Base-by-base conservation (phyloP, 495 filamentous ascomycete species). In the Cairneyella variabilis region DNA sequence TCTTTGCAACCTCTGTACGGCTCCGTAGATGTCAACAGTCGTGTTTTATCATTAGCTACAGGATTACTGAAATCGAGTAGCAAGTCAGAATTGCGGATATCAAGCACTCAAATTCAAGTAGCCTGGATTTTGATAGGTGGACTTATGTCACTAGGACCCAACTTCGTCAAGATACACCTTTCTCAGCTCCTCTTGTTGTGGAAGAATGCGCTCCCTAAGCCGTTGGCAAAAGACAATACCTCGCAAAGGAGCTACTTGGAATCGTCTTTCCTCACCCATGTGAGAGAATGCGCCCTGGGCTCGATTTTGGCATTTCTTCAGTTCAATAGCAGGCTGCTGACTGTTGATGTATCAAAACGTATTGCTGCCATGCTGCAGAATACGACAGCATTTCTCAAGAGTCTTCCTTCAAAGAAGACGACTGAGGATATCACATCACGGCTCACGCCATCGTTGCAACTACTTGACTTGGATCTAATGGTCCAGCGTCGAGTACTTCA, bases 91-190 rank as follows among this genome's bases (percentile, higher is more conserved):
- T 76, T 99, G 48, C 85, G 95, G 39, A 84, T 92, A 41, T 92
- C 92, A 16, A 87, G 87, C 60, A 95, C 90, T 14, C 93, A 99
- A 64, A 90, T 99, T 30, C 93, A 99, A 60, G 91, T 97, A 4
- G 92, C 93, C 17, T 99, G 93, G 93, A 95, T 95, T 38, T 69
- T 99, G 47, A 95, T 99, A 51, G 93, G 93, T 28, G 93, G 93
- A 0, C 70, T 99, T 21, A 97, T 97, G 95, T 88, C 91, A 6
- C 76, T 97, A 2, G 93, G 93, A 0, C 95, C 95, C 4, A 97
- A 95, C 65, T 99, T 99, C 66, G 92, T 97, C 68, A 99, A 99
- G 69, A 97, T 96, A 36, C 93, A 97, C 71, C 77, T 99, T 17
- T 92, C 92, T 2, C 93, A 97, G 66, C 73, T 99, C 40, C 83